Evolutionary conservation across 1,284 basidiomycete genomes (phyloP).

Genomic region (Fomitopsis palustris): DNA sequence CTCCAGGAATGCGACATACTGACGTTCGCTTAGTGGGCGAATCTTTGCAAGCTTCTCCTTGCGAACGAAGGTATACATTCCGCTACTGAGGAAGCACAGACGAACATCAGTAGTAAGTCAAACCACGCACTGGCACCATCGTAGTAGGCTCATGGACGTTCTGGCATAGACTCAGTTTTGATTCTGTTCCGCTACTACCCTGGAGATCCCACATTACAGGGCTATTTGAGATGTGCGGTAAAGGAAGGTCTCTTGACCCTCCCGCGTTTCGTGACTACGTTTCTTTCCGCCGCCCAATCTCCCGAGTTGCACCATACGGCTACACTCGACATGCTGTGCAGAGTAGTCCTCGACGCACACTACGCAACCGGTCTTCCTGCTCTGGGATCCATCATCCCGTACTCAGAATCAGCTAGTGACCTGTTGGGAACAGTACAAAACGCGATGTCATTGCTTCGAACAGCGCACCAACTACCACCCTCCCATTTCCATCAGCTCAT

Average conservation of each 20-base stretch:
- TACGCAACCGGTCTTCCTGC: conserved; percentile 54
- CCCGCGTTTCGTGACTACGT: conserved; percentile 54
- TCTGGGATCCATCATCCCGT: conserved; percentile 48
- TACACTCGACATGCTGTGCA: conserved; percentile 67
- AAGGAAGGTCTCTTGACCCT: conserved; percentile 53
- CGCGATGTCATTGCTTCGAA: conserved; percentile 53
- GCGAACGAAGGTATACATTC: conserved; percentile 36
- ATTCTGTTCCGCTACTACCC: conserved; percentile 62
- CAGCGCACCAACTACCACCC: conserved; percentile 51
- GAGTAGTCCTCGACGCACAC: conserved; percentile 56
- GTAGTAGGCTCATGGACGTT: too few species aligned
- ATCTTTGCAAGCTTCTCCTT: conserved; percentile 56
- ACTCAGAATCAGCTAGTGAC: conserved; percentile 40
- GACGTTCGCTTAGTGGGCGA: conserved; percentile 50
- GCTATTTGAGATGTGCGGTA: conserved; percentile 60
- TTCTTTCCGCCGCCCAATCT: conserved; percentile 40
- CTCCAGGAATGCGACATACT: conserved; percentile 4
- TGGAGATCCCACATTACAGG: conserved; percentile 56
- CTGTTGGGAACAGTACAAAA: conserved; percentile 58
- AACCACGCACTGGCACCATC: neutral
- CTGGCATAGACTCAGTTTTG: conserved; percentile 74
- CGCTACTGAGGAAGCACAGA: conserved; percentile 26
- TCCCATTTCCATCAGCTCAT: conserved; percentile 61
- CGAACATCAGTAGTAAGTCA: conserved; percentile 32
- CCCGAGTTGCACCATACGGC: conserved; percentile 53